These are phyloP conservation scores for Astrocystis sublimbata DNA, from an alignment of 495 filamentous ascomycete genomes.

Conservation along the genomic window DNA sequence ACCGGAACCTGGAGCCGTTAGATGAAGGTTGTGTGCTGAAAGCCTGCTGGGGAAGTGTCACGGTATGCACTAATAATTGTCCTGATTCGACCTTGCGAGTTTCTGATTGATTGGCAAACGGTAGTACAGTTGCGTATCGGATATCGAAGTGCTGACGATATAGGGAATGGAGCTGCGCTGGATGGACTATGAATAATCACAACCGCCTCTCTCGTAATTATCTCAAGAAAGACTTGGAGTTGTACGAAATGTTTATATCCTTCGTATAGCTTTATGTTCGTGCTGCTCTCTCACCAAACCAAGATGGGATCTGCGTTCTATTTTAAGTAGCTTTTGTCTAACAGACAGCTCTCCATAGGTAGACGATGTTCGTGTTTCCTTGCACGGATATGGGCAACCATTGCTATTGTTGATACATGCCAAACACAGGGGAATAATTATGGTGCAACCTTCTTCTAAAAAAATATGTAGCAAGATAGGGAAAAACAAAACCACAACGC, in stretches of 20 bases:
- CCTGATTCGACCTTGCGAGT: too few species aligned
- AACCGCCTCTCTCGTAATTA: slow-evolving; percentile 14
- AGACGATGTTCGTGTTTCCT: slow-evolving; percentile 26
- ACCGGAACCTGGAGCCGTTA: too few species aligned
- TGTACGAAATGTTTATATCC: neutral
- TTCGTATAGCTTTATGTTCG: neutral
- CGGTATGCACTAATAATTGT: too few species aligned
- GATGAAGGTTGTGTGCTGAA: neutral
- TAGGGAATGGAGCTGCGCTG: neutral
- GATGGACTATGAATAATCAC: neutral
- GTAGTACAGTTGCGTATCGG: slow-evolving; percentile 7
- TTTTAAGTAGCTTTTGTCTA: neutral
- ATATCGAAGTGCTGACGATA: neutral
- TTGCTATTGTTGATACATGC: neutral
- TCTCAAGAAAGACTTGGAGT: too few species aligned
- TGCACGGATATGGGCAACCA: slow-evolving; percentile 7
- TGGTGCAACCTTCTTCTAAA: too few species aligned
- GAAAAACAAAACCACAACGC: neutral
- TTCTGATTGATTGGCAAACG: too few species aligned
- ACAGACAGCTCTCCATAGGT: slow-evolving; percentile 30
- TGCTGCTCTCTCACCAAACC: too few species aligned
- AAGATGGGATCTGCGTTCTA: neutral
- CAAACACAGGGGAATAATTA: too few species aligned
- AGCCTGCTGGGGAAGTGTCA: neutral
- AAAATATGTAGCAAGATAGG: too few species aligned